These are phyloP conservation scores for Nannochloris sp. DNA, from an alignment of 139 green algal species.

Conservation along the genomic window DNA sequence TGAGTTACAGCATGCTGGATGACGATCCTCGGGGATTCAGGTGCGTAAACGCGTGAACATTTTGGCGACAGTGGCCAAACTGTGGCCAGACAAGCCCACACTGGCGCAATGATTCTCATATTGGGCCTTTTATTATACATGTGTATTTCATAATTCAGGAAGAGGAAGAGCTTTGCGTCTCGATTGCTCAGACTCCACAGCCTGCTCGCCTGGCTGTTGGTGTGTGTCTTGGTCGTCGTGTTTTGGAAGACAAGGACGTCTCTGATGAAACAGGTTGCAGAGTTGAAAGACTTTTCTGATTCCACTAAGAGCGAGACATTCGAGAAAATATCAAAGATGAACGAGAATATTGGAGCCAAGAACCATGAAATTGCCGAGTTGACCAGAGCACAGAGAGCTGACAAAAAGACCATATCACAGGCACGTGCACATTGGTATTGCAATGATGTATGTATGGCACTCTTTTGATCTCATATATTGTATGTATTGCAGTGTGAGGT, in stretches of 20 bases:
- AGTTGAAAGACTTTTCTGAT: neutral
- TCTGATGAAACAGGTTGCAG: neutral
- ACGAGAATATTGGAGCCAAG: neutral
- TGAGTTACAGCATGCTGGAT: slow-evolving; percentile 1
- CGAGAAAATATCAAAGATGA: slow-evolving; percentile 1
- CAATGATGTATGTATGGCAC: neutral
- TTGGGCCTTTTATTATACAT: neutral
- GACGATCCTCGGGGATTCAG: neutral
- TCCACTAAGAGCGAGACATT: neutral
- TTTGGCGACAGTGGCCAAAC: neutral
- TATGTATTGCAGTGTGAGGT: neutral
- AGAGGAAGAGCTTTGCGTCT: neutral
- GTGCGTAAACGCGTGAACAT: neutral
- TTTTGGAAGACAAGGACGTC: neutral
- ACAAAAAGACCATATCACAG: neutral
- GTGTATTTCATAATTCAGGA: neutral
- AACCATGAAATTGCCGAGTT: neutral
- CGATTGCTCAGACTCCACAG: neutral
- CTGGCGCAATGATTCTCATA: neutral
- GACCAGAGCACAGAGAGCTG: neutral
- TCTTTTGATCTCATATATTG: neutral
- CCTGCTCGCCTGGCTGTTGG: neutral
- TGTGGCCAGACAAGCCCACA: neutral
- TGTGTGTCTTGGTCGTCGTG: neutral
- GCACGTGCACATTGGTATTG: neutral